Evolutionary conservation across 495 filamentous ascomycete species (phyloP), one percentile per base, ranked within the genome.

Genomic region (Geopyxis carbonaria): DNA sequence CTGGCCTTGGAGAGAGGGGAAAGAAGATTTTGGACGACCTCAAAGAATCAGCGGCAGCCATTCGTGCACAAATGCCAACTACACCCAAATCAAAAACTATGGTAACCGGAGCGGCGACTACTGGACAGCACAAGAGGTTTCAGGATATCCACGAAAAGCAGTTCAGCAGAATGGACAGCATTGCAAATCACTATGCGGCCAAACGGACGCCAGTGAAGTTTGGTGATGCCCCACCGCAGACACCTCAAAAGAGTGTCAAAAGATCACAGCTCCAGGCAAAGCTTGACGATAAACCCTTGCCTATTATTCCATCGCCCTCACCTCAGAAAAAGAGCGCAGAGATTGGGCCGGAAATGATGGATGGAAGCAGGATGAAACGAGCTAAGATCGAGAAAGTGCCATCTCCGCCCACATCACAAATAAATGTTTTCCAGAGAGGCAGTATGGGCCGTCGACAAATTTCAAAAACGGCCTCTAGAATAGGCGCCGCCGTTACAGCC

Each of bases 131-230:
- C 13, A 53, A 44, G 23, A 41, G 51, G 2, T 55, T 55, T 22
- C 40, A 37, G 22, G 51, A 46, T 11, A 42, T 42, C 13, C 51
- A 55, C 22, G 32, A 38, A 22, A 23, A 40, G 15, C 51, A 50
- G 24, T 55, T 55, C 25, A 35, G 34, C 11, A 55, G 55, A 19
- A 55, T 55, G 51, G 46, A 50, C 19, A 50, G 51, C 25, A 55
- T 55, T 29, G 33, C 51, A 3, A 42, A 45, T 22, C 51, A 55
- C 21, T 55, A 55, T n/a, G 32, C 51, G 14, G 51, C 46, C 1
- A 46, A 47, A 5, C 53, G 51, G 21, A 36, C 48, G 21, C 52
- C 50, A 1, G 40, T 46, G 3, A 53, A 53, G 20, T n/a, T n/a
- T n/a, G n/a, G n/a, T n/a, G n/a, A n/a, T n/a, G 39, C 43, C 10